Evolutionary conservation across 1,139 yeast species (phyloP).

Genomic region (Pichia sp.): DNA sequence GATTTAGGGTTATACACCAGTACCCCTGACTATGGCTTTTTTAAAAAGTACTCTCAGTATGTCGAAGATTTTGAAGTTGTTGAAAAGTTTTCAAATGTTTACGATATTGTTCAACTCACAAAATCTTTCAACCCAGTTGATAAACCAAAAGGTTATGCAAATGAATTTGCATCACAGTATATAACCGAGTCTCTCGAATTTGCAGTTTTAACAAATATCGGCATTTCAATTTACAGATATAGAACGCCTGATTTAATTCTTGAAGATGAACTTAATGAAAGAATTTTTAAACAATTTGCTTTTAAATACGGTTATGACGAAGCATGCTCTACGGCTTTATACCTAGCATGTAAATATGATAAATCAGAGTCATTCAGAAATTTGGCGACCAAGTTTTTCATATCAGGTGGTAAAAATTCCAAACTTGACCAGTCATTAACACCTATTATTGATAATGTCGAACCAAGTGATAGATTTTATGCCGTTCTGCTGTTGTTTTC

Average conservation of each 20-base stretch:
- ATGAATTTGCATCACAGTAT: constrained; percentile 81
- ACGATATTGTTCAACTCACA: constrained; percentile 63
- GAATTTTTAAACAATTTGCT: constrained; percentile 37
- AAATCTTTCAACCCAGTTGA: constrained; percentile 65
- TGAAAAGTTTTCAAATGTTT: constrained; percentile 52
- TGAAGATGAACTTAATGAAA: constrained; percentile 56
- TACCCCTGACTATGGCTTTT: constrained; percentile 76
- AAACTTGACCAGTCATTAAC: constrained; percentile 32
- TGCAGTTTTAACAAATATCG: constrained; percentile 75
- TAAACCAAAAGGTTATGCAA: constrained; percentile 73
- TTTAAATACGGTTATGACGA: constrained; percentile 59
- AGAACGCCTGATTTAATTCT: constrained; percentile 75
- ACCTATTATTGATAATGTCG: constrained; percentile 58
- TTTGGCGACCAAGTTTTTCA: constrained; percentile 42
- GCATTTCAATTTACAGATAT: constrained; percentile 67
- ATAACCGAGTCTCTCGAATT: constrained; percentile 53
- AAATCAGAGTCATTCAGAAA: constrained; percentile 44
- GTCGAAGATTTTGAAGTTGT: constrained; percentile 79
- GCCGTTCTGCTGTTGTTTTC: constrained; percentile 80
- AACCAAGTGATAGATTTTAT: constrained; percentile 84
- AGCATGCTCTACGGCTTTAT: constrained; percentile 80
- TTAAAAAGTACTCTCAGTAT: constrained; percentile 61
- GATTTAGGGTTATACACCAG: constrained; percentile 54
- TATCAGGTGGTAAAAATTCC: constrained; percentile 49
- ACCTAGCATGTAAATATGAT: constrained; percentile 69